Evolutionary conservation across 2,329 filamentous ascomycete species (phyloP), one percentile per base, ranked within the genome.

Genomic region (Xylaria sp.): DNA sequence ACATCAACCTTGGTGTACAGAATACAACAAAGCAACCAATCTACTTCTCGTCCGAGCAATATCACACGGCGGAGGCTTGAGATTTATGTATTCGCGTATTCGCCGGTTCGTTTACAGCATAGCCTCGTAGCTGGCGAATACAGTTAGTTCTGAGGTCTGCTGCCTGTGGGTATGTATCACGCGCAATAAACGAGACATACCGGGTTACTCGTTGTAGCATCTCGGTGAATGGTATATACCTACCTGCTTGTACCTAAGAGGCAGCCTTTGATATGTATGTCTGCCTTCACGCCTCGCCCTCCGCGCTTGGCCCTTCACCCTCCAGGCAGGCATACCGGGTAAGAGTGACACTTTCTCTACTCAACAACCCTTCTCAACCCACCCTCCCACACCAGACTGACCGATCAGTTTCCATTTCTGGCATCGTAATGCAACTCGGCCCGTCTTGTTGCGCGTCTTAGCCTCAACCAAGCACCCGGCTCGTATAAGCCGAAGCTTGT

Each of bases 371-470:
- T 66, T 57, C 46, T 50, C 43, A 50, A 28, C 48, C 62, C 41
- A 30, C 63, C 66, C 69, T 69, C 66, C 69, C 63, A 67, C 63
- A 68, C 66, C 63, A 45, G 32, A 43, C 20, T 7, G 36, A 45
- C 63, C 45, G 62, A 66, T 70, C 69, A 70, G 50, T 67, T 69
- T 57, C 69, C 67, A 50, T 48, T 65, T 69, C 60, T 63, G 64
- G 69, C 39, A 67, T 65, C 34, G n/a, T 67, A 55, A 65, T 65
- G 64, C 48, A 60, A 60, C 69, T 67, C 69, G 69, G 69, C 64
- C 69, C 69, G 69, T 69, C 69, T 71, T 56, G 65, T 67, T 69
- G 64, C 65, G 67, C 59, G 69, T 66, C 67, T 69, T 69, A 63
- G 59, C 62, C 64, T 67, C 67, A 46, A 63, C 63, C 48, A 60